Base-by-base conservation (phyloP, 1,139 yeast genomes). In the Williopsis jadinii region DNA sequence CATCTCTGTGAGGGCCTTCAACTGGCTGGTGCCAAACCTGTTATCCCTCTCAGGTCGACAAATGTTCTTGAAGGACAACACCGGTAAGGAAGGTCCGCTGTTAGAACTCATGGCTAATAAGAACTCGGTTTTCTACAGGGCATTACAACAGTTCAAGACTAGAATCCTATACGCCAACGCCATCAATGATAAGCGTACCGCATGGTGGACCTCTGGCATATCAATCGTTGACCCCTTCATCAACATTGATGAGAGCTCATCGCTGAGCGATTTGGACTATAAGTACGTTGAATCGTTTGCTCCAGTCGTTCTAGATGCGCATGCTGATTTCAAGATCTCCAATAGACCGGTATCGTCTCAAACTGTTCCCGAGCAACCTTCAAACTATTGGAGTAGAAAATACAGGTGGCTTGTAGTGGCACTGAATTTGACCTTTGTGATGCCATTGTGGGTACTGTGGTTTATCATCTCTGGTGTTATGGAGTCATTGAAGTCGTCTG, bases 161-260 rank as follows among this genome's bases (percentile, higher is more conserved):
- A 67, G 70, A 41, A 60, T 79, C 2, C 61, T 85, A 42, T 86
- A 86, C 56, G 84, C 92, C 5, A 86, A 86, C 59, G 71, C 82
- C 34, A 73, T 83, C 45, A 84, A 85, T 50, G 95, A 86, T 61
- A 80, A 77, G 51, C 72, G 95, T 50, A 80, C 94, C 5, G 74
- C 84, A 28, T 86, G 86, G 81, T 85, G 84, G 71, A 85, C 95
- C 0, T 70, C 95, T 0, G 84, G 84, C 2, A 82, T 84, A 29
- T 74, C 84, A 2, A 55, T 64, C 10, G 63, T 65, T 15, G 94
- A 86, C 54, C 94, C 94, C 1, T 84, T 62, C 39, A 45, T 58
- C 34, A 56, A 55, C 30, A 51, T 61, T 8, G 53, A 55, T 34
- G 59, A 56, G 34, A 43, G 45, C 3, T 47, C 58, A 1, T 41